Percentiles rank a stretch among this genome's conserved stretches.
phyloP scores from a whole-genome alignment of 495 filamentous ascomycete species.

The Aspergillus haitiensis region DNA sequence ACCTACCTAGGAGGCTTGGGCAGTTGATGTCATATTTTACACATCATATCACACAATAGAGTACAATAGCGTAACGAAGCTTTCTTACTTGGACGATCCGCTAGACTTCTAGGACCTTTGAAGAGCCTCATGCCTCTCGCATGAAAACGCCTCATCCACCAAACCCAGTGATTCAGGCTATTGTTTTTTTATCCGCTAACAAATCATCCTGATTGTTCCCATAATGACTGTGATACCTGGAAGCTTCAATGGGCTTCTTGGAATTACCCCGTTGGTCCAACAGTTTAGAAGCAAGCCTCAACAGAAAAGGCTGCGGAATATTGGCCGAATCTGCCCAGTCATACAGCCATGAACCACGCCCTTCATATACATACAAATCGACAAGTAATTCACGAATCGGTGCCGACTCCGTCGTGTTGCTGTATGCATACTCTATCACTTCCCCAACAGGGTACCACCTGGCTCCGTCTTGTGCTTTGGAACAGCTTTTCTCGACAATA shows the following conservation, averaged over 20 bases:
- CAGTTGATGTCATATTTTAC: too few relatives aligned
- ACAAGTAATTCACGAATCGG: constrained; percentile 7
- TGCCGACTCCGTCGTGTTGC: not conserved
- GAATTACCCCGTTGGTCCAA: not conserved
- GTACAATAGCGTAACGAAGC: too few relatives aligned
- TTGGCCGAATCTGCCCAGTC: not conserved
- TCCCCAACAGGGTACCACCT: not conserved
- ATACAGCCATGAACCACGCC: not conserved
- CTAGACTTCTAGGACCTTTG: too few relatives aligned
- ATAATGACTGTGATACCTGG: not conserved
- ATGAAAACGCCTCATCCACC: too few relatives aligned
- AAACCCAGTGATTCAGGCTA: not conserved
- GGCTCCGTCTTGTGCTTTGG: not conserved
- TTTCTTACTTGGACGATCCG: too few relatives aligned
- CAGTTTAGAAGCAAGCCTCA: not conserved
- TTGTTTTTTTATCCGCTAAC: not conserved
- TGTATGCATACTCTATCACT: not conserved
- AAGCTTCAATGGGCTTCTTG: not conserved
- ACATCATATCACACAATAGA: too few relatives aligned
- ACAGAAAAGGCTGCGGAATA: constrained; percentile 1
- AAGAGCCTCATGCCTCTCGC: too few relatives aligned
- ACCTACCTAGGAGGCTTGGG: too few relatives aligned
- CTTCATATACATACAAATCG: not conserved
- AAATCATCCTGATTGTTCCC: not conserved
- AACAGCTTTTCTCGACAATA: constrained; percentile 1